These are phyloP conservation scores for Raphidocelis subcapitata DNA, from an alignment of 139 green algal species.

Conservation along the genomic window DNA sequence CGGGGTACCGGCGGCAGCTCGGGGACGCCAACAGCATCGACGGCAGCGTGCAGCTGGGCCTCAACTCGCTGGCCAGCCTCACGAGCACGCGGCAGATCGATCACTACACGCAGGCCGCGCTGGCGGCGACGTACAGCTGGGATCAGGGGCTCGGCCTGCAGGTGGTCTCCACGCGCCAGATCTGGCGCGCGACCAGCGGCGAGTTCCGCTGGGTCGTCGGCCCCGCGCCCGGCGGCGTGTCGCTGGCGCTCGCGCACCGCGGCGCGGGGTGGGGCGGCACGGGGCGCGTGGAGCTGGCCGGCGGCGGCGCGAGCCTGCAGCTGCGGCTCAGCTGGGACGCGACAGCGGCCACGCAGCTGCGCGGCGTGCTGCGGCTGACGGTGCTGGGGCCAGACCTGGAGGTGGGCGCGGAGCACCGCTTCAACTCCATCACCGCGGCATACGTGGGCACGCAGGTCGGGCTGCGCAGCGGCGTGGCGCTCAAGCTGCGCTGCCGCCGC, in stretches of 20 bases:
- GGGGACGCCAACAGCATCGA: constrained; percentile 31
- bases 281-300: too few relatives aligned
- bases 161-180: constrained; percentile 18
- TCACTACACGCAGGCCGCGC: constrained; percentile 11
- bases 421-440: too few relatives aligned
- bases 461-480: constrained; percentile 20
- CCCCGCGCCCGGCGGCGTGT: constrained; percentile 5
- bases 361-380: too few relatives aligned
- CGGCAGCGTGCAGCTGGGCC: constrained; percentile 23
- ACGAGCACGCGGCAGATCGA: constrained; percentile 40
- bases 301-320: too few relatives aligned
- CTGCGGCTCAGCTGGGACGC: too few relatives aligned
- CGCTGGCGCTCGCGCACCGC: too few relatives aligned
- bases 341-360: too few relatives aligned
- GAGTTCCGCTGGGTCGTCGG: constrained; percentile 36
- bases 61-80: constrained; percentile 22
- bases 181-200: neutral
- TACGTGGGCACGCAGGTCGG: too few relatives aligned
- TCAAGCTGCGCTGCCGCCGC: constrained; percentile 26
- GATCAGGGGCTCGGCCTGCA: constrained; percentile 21
- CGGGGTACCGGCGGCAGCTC: constrained; percentile 45
- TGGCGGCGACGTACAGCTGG: constrained; percentile 6
- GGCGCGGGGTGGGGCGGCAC: too few relatives aligned
- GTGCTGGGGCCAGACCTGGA: too few relatives aligned
- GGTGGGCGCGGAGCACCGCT: too few relatives aligned